phyloP scores from a whole-genome alignment of 2,329 filamentous ascomycete genomes.

The Aspergillus ibericus region DNA sequence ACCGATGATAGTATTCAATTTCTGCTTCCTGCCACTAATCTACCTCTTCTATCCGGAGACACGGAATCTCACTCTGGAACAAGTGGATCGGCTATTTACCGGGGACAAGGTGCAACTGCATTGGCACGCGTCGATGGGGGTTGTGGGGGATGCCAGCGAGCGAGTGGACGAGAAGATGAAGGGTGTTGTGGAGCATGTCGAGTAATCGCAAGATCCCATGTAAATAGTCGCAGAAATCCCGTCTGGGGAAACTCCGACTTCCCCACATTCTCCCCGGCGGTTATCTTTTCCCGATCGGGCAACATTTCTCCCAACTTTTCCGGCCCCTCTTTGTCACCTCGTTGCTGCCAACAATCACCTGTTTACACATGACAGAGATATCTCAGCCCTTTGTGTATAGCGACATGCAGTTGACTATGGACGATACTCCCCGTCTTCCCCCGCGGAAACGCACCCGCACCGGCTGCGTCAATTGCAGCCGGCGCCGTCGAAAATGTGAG shows the following conservation, averaged over 20 bases:
- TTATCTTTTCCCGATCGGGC: constrained; percentile 20
- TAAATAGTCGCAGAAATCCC: no score
- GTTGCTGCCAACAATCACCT: background rate
- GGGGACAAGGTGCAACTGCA: constrained; percentile 30
- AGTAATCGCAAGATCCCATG: constrained; percentile 8
- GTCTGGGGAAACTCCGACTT: constrained; percentile 1
- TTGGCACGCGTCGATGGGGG: constrained; percentile 31
- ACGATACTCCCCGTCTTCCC: constrained; percentile 1
- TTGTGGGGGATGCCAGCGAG: constrained; percentile 22
- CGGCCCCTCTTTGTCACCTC: background rate
- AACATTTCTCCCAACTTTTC: constrained; percentile 8
- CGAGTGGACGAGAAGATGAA: constrained; percentile 20
- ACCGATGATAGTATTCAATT: constrained; percentile 42
- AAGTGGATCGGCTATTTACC: constrained; percentile 40
- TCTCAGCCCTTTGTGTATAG: background rate
- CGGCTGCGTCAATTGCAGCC: constrained; percentile 36
- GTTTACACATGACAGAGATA: background rate
- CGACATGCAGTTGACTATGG: constrained; percentile 1
- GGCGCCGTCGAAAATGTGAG: constrained; percentile 33
- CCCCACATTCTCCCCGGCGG: constrained; percentile 14
- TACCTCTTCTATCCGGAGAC: constrained; percentile 44
- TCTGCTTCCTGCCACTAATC: constrained; percentile 51
- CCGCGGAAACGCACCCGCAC: constrained; percentile 30
- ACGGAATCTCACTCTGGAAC: constrained; percentile 33
- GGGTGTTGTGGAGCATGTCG: constrained; percentile 23